phyloP scores from a whole-genome alignment of 1,284 basidiomycete genomes.

The Cutaneotrichosporon cutaneum region DNA sequence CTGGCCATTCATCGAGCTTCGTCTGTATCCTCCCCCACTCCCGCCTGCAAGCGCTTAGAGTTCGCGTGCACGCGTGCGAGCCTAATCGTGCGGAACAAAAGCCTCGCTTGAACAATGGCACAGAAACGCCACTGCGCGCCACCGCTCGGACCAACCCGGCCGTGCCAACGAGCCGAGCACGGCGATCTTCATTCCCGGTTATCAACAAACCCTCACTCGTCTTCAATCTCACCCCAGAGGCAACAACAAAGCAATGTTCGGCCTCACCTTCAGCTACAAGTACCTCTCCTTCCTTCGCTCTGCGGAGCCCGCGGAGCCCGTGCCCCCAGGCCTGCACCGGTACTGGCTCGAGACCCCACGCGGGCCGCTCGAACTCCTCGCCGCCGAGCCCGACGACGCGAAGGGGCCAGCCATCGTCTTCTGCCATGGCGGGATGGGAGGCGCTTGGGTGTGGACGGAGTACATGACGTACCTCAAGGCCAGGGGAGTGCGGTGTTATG shows the following conservation, averaged over 20 bases:
- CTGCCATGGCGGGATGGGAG: conserved; percentile 20
- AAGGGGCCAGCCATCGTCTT: conserved; percentile 9
- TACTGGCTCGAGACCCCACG: conserved; percentile 13
- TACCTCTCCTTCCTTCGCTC: conserved; percentile 17
- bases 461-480: conserved; percentile 16
- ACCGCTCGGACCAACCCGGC: conserved; percentile 1
- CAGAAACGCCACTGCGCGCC: background rate
- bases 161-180: background rate
- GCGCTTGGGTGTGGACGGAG: conserved; percentile 19
- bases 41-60: too few species aligned
- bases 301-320: background rate
- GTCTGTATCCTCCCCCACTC: too few species aligned
- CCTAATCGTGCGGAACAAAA: too few species aligned
- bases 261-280: conserved; percentile 10
- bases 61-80: too few species aligned
- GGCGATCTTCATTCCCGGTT: background rate
- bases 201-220: background rate
- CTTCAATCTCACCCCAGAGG: background rate
- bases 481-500: conserved; percentile 14
- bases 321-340: conserved; percentile 9
- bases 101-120: background rate
- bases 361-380: conserved; percentile 15
- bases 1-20: too few species aligned
- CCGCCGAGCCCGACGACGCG: background rate
- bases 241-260: conserved; percentile 9